phyloP scores from a whole-genome alignment of 2,329 filamentous ascomycete species.

The Talaromyces sp. region DNA sequence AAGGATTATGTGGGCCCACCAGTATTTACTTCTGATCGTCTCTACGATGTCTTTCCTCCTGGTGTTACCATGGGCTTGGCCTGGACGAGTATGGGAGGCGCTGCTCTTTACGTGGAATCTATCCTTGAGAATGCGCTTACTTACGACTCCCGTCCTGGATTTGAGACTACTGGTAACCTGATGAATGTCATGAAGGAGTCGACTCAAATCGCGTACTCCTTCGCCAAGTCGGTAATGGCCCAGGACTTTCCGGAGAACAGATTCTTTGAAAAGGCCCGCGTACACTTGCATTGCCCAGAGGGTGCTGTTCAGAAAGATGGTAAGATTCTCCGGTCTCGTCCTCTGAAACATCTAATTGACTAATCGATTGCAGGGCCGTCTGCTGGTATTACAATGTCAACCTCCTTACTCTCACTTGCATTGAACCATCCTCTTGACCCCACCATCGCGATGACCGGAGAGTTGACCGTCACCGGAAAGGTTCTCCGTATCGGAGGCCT shows the following conservation, averaged over 20 bases:
- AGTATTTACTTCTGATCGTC: conserved; percentile 88
- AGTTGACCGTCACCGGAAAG: conserved; percentile 94
- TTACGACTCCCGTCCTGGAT: conserved; percentile 66
- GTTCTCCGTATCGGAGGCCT: conserved; percentile 91
- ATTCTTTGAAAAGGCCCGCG: conserved; percentile 93
- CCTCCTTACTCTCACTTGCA: conserved; percentile 79
- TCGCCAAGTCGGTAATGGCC: conserved; percentile 84
- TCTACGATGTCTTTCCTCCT: conserved; percentile 89
- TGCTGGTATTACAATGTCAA: conserved; percentile 98
- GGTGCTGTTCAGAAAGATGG: conserved; percentile 93
- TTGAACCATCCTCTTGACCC: conserved; percentile 74
- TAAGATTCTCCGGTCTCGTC: conserved; percentile 23
- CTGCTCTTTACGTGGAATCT: conserved; percentile 94
- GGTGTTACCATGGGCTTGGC: conserved; percentile 97
- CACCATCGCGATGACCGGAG: conserved; percentile 94
- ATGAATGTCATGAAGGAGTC: conserved; percentile 99
- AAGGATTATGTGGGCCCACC: conserved; percentile 97
- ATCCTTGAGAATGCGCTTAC: conserved; percentile 82
- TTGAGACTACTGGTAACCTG: conserved; percentile 92
- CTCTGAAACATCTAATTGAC: not conserved
- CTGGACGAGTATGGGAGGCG: conserved; percentile 96
- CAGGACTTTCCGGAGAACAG: conserved; percentile 81
- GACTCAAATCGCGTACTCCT: conserved; percentile 90
- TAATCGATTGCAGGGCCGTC: conserved; percentile 55
- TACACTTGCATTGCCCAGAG: conserved; percentile 95